Base-by-base conservation (phyloP, 2,329 filamentous ascomycete genomes). In the Diaporthe sp. region DNA sequence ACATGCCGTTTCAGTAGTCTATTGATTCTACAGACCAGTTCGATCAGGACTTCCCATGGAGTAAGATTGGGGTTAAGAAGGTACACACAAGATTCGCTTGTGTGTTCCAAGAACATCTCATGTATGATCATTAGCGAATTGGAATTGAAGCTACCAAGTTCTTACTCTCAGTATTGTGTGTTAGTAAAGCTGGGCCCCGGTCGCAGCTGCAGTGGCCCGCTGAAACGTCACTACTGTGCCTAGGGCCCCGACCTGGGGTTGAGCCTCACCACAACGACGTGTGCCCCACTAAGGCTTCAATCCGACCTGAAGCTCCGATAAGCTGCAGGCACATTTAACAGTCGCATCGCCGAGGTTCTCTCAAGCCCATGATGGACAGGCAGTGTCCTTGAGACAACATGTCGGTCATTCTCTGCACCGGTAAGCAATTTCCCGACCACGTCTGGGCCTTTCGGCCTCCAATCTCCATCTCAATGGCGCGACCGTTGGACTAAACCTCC, bases 381-480 rank as follows among this genome's bases (percentile, higher is more conserved):
- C 49, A 59, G 53, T 71, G 62, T 46, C 69, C 62, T 58, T 77
- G 75, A 69, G 65, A 62, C 73, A 77, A 76, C 42, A 91, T 91
- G 89, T 91, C 90, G 80, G 90, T 91, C 79, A 91, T 91, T 85
- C 87, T 91, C 77, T 91, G 90, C 81, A 91, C 90, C 82, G 89
- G 89, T 91, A 85, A 79, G 80, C 73, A 69, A 69, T 10, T 10
- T 8, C 15, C 13, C 1, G 17, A 31, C 59, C 42, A 28, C 4
- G 15, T 10, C 25, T 46, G 39, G 59, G 72, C 73, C 72, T 25
- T 51, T 68, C 37, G 49, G 31, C 37, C 7, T 42, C 46, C 44
- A 31, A 25, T 31, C 31, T 13, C 25, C 5, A 51, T 42, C 57
- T 39, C 44, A 34, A 51, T 75, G n/a, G 13, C 34, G 51, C 34